Percentiles rank a stretch among this genome's conserved stretches.
Evolutionary conservation across 2,329 filamentous ascomycete genomes (phyloP).

Genomic region (Aspergillus sp.): DNA sequence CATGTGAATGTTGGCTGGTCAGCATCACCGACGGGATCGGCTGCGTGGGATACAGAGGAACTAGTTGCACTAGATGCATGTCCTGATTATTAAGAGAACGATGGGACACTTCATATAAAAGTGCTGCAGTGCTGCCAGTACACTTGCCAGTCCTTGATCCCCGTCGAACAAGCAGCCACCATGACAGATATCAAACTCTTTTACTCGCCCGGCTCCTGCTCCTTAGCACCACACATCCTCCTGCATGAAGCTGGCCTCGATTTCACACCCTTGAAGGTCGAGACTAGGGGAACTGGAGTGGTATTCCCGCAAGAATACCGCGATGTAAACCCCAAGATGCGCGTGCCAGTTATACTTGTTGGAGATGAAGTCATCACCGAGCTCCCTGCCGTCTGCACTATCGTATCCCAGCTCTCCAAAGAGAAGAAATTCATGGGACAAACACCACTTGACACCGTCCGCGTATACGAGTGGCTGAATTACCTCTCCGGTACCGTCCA

Average conservation of each 20-base stretch:
- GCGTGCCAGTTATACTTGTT: constrained; percentile 31
- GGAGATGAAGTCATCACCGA: constrained; percentile 34
- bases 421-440: constrained; percentile 29
- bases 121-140: too few relatives aligned
- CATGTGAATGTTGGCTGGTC: not conserved
- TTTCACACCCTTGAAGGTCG: constrained; percentile 20
- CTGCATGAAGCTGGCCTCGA: constrained; percentile 24
- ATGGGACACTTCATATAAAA: not conserved
- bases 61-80: not conserved
- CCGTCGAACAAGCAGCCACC: too few relatives aligned
- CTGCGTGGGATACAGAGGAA: not conserved
- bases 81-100: not conserved
- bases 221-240: constrained; percentile 32
- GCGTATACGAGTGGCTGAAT: constrained; percentile 38
- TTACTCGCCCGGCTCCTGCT: constrained; percentile 30
- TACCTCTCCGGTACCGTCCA: constrained; percentile 37
- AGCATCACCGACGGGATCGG: not conserved
- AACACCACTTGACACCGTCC: constrained; percentile 28
- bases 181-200: constrained; percentile 25
- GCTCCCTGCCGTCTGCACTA: constrained; percentile 31
- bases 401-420: constrained; percentile 31
- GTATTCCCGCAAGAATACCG: constrained; percentile 19
- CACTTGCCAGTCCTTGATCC: too few relatives aligned
- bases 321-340: constrained; percentile 34
- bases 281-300: not conserved